Conservation (phyloP, 352 stramenopile genomes). For the Phytophthora quininea region DNA sequence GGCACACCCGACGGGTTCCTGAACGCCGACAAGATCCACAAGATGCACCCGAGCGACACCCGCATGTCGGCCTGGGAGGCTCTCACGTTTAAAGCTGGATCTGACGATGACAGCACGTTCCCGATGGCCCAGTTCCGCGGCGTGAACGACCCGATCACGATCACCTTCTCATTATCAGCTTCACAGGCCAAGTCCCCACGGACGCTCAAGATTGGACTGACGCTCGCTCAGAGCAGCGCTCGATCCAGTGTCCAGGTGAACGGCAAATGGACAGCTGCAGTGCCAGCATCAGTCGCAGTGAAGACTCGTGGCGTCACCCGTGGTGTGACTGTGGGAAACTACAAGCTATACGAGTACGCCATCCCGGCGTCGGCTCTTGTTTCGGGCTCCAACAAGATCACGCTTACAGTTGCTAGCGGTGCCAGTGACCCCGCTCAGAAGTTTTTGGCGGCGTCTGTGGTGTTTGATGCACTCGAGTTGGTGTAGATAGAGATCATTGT, state of each 20-base stretch:
- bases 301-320: slow-evolving; percentile 57
- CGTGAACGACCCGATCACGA: slow-evolving; percentile 32
- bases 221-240: slow-evolving; percentile 39
- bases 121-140: slow-evolving; percentile 45
- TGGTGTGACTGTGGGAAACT: slow-evolving; percentile 50
- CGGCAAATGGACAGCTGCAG: slow-evolving; percentile 30
- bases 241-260: slow-evolving; percentile 44
- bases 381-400: slow-evolving; percentile 42
- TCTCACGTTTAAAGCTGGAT: slow-evolving; percentile 29
- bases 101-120: slow-evolving; percentile 33
- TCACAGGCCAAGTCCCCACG: slow-evolving; percentile 25
- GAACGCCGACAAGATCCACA: slow-evolving; percentile 61
- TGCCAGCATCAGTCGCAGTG: slow-evolving; percentile 36
- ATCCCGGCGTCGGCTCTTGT: slow-evolving; percentile 48
- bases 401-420: slow-evolving; percentile 46
- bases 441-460: slow-evolving; percentile 47
- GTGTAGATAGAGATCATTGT: slow-evolving; percentile 15
- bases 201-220: slow-evolving; percentile 49
- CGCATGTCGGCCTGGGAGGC: slow-evolving; percentile 40
- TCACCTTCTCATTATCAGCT: slow-evolving; percentile 39
- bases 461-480: slow-evolving; percentile 60
- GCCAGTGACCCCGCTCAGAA: slow-evolving; percentile 40
- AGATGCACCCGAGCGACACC: slow-evolving; percentile 52
- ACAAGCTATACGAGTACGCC: slow-evolving; percentile 55
- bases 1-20: slow-evolving; percentile 52